Percentiles rank a stretch among this genome's conserved stretches.
phyloP scores from a whole-genome alignment of 192 early-diverging fungal genomes.

The Coemansia aciculifera region DNA sequence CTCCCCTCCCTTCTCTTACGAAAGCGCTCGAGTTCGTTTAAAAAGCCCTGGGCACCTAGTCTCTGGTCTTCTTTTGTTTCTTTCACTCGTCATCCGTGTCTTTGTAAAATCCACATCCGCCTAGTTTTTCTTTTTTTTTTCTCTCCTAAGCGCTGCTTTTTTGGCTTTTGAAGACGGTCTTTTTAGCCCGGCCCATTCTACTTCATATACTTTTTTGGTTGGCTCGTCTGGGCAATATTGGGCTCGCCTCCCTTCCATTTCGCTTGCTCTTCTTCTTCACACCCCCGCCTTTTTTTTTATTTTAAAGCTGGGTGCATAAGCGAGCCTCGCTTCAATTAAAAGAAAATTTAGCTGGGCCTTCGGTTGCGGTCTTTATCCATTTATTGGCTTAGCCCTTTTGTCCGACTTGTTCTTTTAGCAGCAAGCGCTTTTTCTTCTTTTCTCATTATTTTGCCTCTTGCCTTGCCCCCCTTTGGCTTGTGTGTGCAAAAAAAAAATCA shows the following conservation, averaged over 20 bases:
- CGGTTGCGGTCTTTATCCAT: background rate
- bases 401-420: slow-evolving; percentile 2
- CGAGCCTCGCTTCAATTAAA: slow-evolving; percentile 3
- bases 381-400: slow-evolving; percentile 6
- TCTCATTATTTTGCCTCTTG: slow-evolving; percentile 1
- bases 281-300: background rate
- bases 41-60: background rate
- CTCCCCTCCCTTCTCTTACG: background rate
- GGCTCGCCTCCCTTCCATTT: background rate
- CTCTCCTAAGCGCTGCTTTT: background rate
- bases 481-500: background rate
- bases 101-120: slow-evolving; percentile 5
- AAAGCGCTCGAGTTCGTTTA: background rate
- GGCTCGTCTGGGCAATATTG: background rate
- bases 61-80: slow-evolving; percentile 1
- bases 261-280: background rate
- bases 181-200: background rate
- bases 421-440: background rate
- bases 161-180: background rate
- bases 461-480: background rate
- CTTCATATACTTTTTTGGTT: background rate
- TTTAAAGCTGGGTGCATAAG: background rate
- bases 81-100: background rate
- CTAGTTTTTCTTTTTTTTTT: background rate
- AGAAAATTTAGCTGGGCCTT: slow-evolving; percentile 1